Base-by-base conservation (phyloP, 73 alveolate species). In the Uronychia setigera region DNA sequence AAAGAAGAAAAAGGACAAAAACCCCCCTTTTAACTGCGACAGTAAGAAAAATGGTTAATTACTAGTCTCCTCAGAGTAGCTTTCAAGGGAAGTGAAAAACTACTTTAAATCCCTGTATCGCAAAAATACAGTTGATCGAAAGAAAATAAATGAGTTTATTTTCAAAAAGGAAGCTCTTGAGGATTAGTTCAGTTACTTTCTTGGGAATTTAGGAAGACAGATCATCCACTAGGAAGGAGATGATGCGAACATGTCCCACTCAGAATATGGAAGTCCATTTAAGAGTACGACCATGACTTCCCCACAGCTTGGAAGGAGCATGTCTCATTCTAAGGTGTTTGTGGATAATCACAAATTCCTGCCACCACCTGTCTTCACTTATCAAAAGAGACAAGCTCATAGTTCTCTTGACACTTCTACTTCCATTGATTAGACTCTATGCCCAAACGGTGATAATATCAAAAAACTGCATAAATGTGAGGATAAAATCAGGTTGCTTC, bases 251-350 rank as follows among this genome's bases (percentile, higher is more conserved):
- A 5, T 67, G 1, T 1, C 79, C 30, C 79, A 67, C 5, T 5
- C n/a, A 19, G 32, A 46, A 46, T 46, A 67, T 30, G 32, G 79
- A 25, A 67, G 79, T n/a, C n/a, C 67, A 46, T 19, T 46, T 46
- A 5, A 46, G 19, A 5, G 67, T 5, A 5, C 5, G 67, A 5
- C 67, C 5, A 46, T 11, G 67, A 5, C 67, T 25, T 26, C 26
- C 30, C 30, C 26, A 25, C 30, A 5, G 14, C 79, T 5, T 25
- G 79, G 79, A 28, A 67, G 29, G 32, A 67, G 29, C 79, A 5
- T 67, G 32, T 67, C 67, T 67, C 79, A 67, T 67, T 67, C 79
- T 13, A 25, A 67, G 32, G 14, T 67, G 14, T 67, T 67, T 30
- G 14, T 67, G 29, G 32, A 67, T 13, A 67, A 67, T 26, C 29